phyloP scores from a whole-genome alignment of 495 filamentous ascomycete species.

The Thozetella sp. region DNA sequence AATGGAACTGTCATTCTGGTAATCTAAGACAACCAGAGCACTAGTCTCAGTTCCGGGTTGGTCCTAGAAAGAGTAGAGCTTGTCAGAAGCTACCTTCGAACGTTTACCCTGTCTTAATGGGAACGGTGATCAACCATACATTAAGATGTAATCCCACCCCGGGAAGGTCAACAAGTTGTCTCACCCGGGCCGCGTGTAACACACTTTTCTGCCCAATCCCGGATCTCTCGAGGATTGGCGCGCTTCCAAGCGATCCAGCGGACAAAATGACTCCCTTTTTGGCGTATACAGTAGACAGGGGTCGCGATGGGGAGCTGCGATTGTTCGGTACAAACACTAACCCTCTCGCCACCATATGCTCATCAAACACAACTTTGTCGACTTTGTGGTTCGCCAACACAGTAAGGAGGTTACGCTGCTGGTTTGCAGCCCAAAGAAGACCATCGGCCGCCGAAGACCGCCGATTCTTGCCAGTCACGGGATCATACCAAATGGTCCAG shows the following conservation, averaged over 20 bases:
- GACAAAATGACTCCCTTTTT: constrained; percentile 5
- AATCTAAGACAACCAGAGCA: background rate
- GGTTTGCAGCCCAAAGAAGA: background rate
- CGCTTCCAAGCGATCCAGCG: constrained; percentile 3
- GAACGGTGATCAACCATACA: background rate
- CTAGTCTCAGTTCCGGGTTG: constrained; percentile 4
- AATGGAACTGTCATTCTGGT: constrained; percentile 5
- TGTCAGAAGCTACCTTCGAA: background rate
- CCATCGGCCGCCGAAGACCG: constrained; percentile 9
- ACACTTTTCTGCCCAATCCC: background rate
- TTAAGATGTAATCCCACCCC: constrained; percentile 6
- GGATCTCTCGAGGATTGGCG: constrained; percentile 6
- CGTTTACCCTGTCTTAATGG: background rate
- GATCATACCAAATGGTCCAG: constrained; percentile 7
- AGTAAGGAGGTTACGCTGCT: background rate
- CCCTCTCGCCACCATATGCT: background rate
- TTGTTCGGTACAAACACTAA: background rate
- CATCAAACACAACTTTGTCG: constrained; percentile 4
- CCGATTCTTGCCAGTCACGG: background rate
- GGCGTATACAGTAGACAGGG: background rate
- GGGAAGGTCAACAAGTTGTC: background rate
- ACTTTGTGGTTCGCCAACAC: constrained; percentile 4
- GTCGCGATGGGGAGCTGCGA: background rate
- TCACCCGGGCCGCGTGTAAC: background rate
- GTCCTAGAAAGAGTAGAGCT: too few species aligned